Conservation (phyloP, 2,329 filamentous ascomycete species). For the Hypomyces rosellus region DNA sequence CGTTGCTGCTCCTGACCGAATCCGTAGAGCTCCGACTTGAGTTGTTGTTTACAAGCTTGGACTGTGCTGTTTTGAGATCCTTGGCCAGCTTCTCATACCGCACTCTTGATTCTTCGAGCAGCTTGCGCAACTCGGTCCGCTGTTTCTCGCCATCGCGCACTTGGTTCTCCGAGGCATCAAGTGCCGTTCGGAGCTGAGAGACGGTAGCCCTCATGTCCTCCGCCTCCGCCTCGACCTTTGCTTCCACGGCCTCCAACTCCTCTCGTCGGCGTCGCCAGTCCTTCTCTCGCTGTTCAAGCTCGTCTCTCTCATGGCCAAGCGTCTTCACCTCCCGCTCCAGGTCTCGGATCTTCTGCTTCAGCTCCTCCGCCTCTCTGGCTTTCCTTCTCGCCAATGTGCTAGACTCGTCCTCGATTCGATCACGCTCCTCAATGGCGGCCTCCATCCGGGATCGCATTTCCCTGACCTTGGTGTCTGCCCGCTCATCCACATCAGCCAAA, state of each 20-base stretch:
- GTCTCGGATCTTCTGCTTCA: slow-evolving; percentile 72
- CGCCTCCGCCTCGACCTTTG: slow-evolving; percentile 65
- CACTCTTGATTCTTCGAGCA: slow-evolving; percentile 70
- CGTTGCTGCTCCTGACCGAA: slow-evolving; percentile 29
- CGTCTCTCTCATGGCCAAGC: slow-evolving; percentile 68
- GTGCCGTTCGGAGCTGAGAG: slow-evolving; percentile 66
- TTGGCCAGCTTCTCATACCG: slow-evolving; percentile 76
- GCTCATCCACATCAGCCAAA: slow-evolving; percentile 76
- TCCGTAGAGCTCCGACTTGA: slow-evolving; percentile 39
- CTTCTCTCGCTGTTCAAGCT: slow-evolving; percentile 65
- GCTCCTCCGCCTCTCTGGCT: slow-evolving; percentile 78
- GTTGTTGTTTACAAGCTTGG: slow-evolving; percentile 35
- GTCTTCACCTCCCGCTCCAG: slow-evolving; percentile 70
- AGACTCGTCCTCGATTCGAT: slow-evolving; percentile 86
- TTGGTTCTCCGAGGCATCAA: slow-evolving; percentile 84
- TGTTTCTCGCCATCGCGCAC: slow-evolving; percentile 79
- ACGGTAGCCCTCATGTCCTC: slow-evolving; percentile 72
- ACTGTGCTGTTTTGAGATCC: slow-evolving; percentile 49
- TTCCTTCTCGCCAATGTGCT: slow-evolving; percentile 69
- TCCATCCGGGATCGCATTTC: slow-evolving; percentile 90
- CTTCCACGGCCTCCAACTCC: slow-evolving; percentile 66
- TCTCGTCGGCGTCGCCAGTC: slow-evolving; percentile 69
- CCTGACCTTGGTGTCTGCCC: slow-evolving; percentile 72
- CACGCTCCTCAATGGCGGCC: slow-evolving; percentile 84
- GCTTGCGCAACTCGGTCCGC: slow-evolving; percentile 64